A percentile compares a stretch with the other conserved stretches of the same genome.
Evolutionary conservation across 345 rosid genomes (phyloP).

Genomic region (Pugionium dolabratum): DNA sequence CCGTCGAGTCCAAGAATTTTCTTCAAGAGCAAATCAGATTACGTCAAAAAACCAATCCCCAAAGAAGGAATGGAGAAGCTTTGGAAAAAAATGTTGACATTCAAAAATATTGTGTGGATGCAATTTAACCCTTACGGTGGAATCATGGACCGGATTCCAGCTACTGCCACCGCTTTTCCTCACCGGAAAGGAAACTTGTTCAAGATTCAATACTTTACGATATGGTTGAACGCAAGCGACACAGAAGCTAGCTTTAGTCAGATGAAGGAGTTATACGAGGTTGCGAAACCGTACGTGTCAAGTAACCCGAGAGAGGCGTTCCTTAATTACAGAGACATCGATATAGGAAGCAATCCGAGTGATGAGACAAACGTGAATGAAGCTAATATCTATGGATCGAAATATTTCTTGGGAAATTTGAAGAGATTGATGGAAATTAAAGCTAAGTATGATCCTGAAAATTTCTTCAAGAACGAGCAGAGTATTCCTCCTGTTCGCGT

Average conservation of each 20-base stretch:
- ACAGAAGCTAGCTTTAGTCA: slow-evolving; percentile 26
- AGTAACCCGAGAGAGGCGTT: slow-evolving; percentile 50
- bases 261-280: slow-evolving; percentile 43
- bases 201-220: slow-evolving; percentile 45
- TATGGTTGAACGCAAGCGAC: slow-evolving; percentile 39
- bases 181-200: slow-evolving; percentile 60
- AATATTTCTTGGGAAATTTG: slow-evolving; percentile 45
- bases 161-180: slow-evolving; percentile 52
- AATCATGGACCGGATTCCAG: slow-evolving; percentile 49
- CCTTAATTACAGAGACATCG: slow-evolving; percentile 44
- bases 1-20: slow-evolving; percentile 12
- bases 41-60: slow-evolving; percentile 47
- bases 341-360: slow-evolving; percentile 33
- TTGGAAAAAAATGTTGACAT: slow-evolving; percentile 41
- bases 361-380: slow-evolving; percentile 32
- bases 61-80: slow-evolving; percentile 40
- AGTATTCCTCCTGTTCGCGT: slow-evolving; percentile 39
- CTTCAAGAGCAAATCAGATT: slow-evolving; percentile 65
- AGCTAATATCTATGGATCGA: slow-evolving; percentile 46
- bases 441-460: slow-evolving; percentile 46
- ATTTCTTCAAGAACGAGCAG: slow-evolving; percentile 48
- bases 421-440: slow-evolving; percentile 44
- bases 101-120: slow-evolving; percentile 43
- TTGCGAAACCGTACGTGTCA: slow-evolving; percentile 51
- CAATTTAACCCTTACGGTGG: slow-evolving; percentile 65